phyloP scores from a whole-genome alignment of 2,329 filamentous ascomycete genomes.

The Aureobasidium sp. region DNA sequence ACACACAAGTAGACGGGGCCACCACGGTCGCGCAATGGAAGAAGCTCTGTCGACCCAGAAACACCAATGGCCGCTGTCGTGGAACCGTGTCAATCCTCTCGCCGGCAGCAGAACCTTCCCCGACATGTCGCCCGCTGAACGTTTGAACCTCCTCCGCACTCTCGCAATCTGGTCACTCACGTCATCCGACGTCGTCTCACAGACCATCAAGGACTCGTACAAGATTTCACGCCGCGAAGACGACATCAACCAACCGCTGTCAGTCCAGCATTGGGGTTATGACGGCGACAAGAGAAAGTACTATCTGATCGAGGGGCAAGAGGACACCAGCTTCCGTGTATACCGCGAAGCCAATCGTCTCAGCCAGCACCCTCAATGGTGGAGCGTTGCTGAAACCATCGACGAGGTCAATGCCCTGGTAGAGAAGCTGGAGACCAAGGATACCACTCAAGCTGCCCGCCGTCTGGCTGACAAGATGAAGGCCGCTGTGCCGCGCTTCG shows the following conservation, averaged over 20 bases:
- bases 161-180: slow-evolving; percentile 83
- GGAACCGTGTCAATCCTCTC: slow-evolving; percentile 76
- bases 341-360: slow-evolving; percentile 88
- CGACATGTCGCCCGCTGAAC: slow-evolving; percentile 69
- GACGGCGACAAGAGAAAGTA: slow-evolving; percentile 89
- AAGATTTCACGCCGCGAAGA: slow-evolving; percentile 75
- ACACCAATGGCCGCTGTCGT: slow-evolving; percentile 77
- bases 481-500: slow-evolving; percentile 77
- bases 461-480: slow-evolving; percentile 68
- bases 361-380: slow-evolving; percentile 72
- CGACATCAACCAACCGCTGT: slow-evolving; percentile 74
- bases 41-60: slow-evolving; percentile 82
- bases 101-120: slow-evolving; percentile 72
- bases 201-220: slow-evolving; percentile 77
- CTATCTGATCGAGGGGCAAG: slow-evolving; percentile 84
- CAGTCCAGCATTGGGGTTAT: slow-evolving; percentile 81
- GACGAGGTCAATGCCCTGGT: slow-evolving; percentile 71
- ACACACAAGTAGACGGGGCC: slow-evolving; percentile 58
- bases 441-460: slow-evolving; percentile 73
- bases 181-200: slow-evolving; percentile 74
- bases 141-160: slow-evolving; percentile 71
- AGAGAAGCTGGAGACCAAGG: slow-evolving; percentile 64
- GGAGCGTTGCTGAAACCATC: slow-evolving; percentile 83
- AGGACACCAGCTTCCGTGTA: slow-evolving; percentile 87
- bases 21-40: slow-evolving; percentile 87